A percentile compares a stretch with the other conserved stretches of the same genome.
These are phyloP conservation scores for Phytophthora sp. DNA, from an alignment of 352 stramenopile genomes.

Conservation along the genomic window DNA sequence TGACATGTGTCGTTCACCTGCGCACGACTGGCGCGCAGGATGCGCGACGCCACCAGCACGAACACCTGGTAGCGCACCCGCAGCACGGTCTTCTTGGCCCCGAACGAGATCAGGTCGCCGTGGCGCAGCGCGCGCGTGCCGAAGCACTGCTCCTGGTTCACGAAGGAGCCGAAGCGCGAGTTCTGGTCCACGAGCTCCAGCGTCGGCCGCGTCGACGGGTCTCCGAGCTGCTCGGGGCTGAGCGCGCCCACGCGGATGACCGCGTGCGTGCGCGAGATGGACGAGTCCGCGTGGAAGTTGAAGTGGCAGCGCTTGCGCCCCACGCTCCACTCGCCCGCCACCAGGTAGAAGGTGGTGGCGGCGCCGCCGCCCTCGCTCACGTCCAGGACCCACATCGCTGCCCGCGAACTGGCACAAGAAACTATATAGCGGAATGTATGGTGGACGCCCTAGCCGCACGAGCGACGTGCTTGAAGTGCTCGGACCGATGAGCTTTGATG, in stretches of 20 bases:
- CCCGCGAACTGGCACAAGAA: not conserved
- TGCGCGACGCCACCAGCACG: constrained; percentile 79
- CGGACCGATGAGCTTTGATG: too few species aligned
- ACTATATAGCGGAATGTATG: too few species aligned
- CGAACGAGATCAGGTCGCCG: constrained; percentile 83
- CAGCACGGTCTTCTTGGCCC: constrained; percentile 82
- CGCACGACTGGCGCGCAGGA: constrained; percentile 60
- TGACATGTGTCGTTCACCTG: constrained; percentile 82
- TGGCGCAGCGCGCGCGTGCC: constrained; percentile 53
- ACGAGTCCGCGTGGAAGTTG: constrained; percentile 83
- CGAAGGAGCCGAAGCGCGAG: constrained; percentile 88
- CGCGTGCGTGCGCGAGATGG: constrained; percentile 84
- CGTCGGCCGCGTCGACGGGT: constrained; percentile 59
- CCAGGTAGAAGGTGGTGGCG: constrained; percentile 78
- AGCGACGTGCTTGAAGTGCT: too few species aligned
- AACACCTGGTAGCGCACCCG: constrained; percentile 84
- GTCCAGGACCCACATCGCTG: constrained; percentile 79
- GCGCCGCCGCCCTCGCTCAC: constrained; percentile 52
- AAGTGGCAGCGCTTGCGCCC: constrained; percentile 86
- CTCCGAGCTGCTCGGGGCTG: constrained; percentile 55
- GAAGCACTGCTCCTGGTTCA: constrained; percentile 79
- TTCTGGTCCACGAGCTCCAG: constrained; percentile 82
- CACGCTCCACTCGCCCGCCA: constrained; percentile 85
- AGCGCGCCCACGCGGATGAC: constrained; percentile 77
- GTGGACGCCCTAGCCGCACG: too few species aligned